Percentiles rank a stretch among this genome's conserved stretches.
Conservation (phyloP, 306 rosid genomes). For the Hylodesmum podocarpum region DNA sequence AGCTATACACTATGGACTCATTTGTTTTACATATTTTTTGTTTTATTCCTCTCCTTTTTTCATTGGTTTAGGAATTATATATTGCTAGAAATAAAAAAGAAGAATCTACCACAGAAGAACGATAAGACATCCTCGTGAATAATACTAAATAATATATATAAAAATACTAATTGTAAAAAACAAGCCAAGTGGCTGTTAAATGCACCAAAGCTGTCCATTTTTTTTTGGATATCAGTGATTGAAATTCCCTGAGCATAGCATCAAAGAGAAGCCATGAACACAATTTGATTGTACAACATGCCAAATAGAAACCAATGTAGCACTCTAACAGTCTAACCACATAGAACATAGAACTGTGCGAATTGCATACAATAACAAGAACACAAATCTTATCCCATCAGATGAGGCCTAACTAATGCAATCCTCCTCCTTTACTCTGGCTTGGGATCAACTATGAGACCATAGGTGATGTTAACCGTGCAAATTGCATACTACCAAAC, state of each 20-base stretch:
- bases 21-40: not conserved
- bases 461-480: too few species aligned
- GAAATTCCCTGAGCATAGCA: not conserved
- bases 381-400: not conserved
- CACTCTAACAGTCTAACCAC: not conserved
- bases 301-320: not conserved
- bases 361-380: not conserved
- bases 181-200: not conserved
- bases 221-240: not conserved
- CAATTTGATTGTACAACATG: not conserved
- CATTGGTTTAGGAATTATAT: not conserved
- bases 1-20: not conserved
- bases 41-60: not conserved
- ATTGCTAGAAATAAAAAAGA: not conserved
- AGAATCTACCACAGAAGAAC: not conserved
- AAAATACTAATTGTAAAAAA: not conserved
- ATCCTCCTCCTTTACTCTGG: not conserved
- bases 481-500: not conserved
- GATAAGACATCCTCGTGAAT: not conserved
- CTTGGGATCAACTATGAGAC: not conserved
- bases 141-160: not conserved
- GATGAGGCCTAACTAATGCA: not conserved
- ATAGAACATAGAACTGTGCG: not conserved
- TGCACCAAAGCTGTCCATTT: not conserved
- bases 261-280: not conserved